Conservation (phyloP, 345 rosid genomes). For the Syzygium aqueum region DNA sequence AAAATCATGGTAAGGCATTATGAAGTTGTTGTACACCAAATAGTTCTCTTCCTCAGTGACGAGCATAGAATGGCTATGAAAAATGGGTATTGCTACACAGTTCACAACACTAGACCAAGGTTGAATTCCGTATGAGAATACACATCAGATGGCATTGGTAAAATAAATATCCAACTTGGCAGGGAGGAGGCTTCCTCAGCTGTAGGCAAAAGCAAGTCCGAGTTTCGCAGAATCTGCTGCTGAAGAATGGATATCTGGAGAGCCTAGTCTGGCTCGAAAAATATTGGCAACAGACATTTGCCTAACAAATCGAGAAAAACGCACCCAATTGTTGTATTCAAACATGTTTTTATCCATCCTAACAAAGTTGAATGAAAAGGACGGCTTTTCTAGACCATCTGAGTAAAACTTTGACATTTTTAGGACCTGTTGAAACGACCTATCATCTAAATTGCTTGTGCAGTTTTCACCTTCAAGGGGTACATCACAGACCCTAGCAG, state of each 20-base stretch:
- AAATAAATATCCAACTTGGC: neutral
- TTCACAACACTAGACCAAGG: constrained; percentile 7
- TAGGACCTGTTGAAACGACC: constrained; percentile 29
- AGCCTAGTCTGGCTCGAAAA: constrained; percentile 33
- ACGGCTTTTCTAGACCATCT: constrained; percentile 13
- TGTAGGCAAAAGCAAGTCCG: constrained; percentile 16
- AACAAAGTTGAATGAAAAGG: constrained; percentile 30
- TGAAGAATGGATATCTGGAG: constrained; percentile 6
- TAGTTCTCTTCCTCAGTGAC: constrained; percentile 1
- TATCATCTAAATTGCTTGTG: constrained; percentile 15
- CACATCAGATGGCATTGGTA: constrained; percentile 3
- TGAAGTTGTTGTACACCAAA: neutral
- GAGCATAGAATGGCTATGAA: constrained; percentile 11
- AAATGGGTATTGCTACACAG: constrained; percentile 4
- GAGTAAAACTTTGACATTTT: constrained; percentile 30
- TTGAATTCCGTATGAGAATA: constrained; percentile 2
- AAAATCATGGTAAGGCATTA: constrained; percentile 13
- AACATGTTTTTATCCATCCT: constrained; percentile 40
- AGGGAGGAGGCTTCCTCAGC: neutral
- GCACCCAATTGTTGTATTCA: constrained; percentile 26
- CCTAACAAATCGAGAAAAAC: constrained; percentile 29
- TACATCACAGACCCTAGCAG: constrained; percentile 25
- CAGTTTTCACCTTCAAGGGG: constrained; percentile 38
- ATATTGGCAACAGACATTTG: constrained; percentile 23
- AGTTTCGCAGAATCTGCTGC: constrained; percentile 9